Evolutionary conservation across 371 early-diverging fungal species (phyloP), one percentile per base, ranked within the genome.

Genomic region (Syncephalastrum contaminatum): DNA sequence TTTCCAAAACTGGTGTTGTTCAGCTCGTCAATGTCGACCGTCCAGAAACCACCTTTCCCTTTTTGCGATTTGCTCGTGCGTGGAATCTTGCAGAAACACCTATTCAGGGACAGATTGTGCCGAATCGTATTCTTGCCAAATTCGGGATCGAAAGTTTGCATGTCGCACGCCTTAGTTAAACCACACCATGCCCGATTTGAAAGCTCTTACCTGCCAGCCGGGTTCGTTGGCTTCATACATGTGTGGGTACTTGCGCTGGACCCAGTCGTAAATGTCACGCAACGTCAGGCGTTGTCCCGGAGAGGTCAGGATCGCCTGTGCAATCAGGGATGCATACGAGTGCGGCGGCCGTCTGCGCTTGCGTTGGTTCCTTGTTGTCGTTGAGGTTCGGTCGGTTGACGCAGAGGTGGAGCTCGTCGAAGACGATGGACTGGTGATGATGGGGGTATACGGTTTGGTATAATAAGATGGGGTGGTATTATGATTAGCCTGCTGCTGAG

Each of bases 21-120:
- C 5, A 61, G 42, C 42, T 61, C 51, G 6, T 49, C 53, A 27
- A 58, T 44, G 42, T 61, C 74, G 4, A 82, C 68, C 4, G 76
- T 75, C 83, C 83, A 82, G 64, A 75, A 82, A 19, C 81, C 73
- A 10, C 52, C 82, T 67, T 63, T 79, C 14, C 67, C 71, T 44
- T 81, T 77, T 30, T 30, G 36, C 42, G 76, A 77, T 21, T 78
- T 83, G 15, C 50, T 53, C 10, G 75, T 60, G 20, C 84, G 61
- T 1, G 86, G 86, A 16, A 84, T 70, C 50, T 87, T 87, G 40
- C 75, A 69, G 53, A 90, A 90, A 40, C 77, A 78, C 48, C 77
- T 73, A 56, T 90, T 90, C 41, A 90, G 69, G 15, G 86, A 85
- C 21, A 3, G 84, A 84, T 39, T 83, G 72, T 54, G 86, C 83